Percentiles rank a stretch among this genome's conserved stretches.
Evolutionary conservation across 805 yeast genomes (phyloP).

Genomic region (Candida pseudofarinosa): DNA sequence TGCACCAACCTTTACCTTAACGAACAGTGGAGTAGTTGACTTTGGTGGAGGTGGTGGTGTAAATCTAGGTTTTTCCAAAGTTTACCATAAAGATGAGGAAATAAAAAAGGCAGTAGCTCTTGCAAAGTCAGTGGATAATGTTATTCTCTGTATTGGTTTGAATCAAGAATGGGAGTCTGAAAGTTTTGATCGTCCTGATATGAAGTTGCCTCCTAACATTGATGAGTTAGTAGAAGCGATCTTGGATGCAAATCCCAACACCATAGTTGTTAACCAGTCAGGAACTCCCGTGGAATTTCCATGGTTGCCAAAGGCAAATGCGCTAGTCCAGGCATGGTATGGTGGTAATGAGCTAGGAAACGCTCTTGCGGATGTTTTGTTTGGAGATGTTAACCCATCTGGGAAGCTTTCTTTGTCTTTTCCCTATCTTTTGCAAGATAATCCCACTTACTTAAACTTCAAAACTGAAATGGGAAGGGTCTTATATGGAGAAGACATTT

Average conservation of each 20-base stretch:
- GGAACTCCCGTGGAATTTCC: conserved; percentile 57
- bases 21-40: conserved; percentile 12
- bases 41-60: conserved; percentile 13
- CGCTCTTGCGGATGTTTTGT: conserved; percentile 56
- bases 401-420: conserved; percentile 56
- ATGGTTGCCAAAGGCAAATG: conserved; percentile 40
- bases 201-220: conserved; percentile 49
- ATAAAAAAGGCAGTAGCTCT: conserved; percentile 39
- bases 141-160: conserved; percentile 48
- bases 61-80: conserved; percentile 1
- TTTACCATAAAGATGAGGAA: conserved; percentile 18
- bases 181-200: conserved; percentile 49
- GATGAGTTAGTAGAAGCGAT: conserved; percentile 44
- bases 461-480: conserved; percentile 49
- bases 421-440: conserved; percentile 50
- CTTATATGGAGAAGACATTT: conserved; percentile 63
- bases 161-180: conserved; percentile 57
- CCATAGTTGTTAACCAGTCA: conserved; percentile 52
- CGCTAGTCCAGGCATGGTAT: conserved; percentile 51
- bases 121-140: conserved; percentile 52
- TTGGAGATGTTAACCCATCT: conserved; percentile 57
- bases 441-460: conserved; percentile 53
- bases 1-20: conserved; percentile 31
- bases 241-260: conserved; percentile 44
- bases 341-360: conserved; percentile 58